Evolutionary conservation across 139 green algal genomes (phyloP).

Genomic region (Zygnema cylindricum): DNA sequence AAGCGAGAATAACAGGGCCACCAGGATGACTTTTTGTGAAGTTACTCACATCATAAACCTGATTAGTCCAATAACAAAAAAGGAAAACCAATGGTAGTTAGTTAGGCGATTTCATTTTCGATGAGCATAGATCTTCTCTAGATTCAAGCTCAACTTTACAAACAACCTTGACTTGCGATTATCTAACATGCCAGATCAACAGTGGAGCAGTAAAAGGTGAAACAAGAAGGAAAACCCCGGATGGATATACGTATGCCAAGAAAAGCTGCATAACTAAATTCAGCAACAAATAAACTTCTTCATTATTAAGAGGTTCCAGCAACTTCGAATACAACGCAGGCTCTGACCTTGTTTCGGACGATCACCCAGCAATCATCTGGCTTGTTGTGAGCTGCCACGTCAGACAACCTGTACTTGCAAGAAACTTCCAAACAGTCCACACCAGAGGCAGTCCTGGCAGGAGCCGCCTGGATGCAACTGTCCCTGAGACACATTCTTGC

Average conservation of each 20-base stretch:
- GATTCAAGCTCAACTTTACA: not conserved
- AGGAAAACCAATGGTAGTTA: too few relatives aligned
- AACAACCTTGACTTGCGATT: not conserved
- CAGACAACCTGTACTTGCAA: constrained; percentile 42
- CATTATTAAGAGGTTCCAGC: not conserved
- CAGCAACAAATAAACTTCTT: not conserved
- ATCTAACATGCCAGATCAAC: not conserved
- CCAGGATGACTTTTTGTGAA: constrained; percentile 71
- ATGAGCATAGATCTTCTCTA: not conserved
- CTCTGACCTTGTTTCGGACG: constrained; percentile 60
- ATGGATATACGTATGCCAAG: not conserved
- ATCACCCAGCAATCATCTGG: constrained; percentile 64
- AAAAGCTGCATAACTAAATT: not conserved
- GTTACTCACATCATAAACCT: constrained; percentile 75
- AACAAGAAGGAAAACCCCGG: not conserved
- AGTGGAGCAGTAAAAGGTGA: not conserved
- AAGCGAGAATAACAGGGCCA: constrained; percentile 70
- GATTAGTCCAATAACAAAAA: too few relatives aligned
- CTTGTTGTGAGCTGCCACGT: constrained; percentile 62
- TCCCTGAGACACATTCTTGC: too few relatives aligned
- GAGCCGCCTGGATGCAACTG: too few relatives aligned
- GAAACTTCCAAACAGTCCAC: not conserved
- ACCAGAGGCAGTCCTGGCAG: not conserved
- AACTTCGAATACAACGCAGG: not conserved
- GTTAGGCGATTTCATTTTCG: too few relatives aligned